Base-by-base conservation (phyloP, 1,139 yeast genomes). In the Pneumocystis jirovecii region DNA sequence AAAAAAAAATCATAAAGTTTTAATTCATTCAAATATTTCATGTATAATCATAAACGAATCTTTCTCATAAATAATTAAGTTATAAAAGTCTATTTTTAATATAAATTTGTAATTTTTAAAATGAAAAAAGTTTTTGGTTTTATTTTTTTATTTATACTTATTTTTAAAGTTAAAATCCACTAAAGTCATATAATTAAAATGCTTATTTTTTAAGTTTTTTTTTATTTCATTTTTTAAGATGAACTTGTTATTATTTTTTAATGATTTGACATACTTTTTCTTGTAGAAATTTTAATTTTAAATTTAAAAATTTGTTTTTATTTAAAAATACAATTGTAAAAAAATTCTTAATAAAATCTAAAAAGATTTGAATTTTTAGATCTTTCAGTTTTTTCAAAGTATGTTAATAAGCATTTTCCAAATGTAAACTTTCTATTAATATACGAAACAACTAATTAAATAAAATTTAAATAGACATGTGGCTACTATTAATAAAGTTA, bases 1-100 rank as follows among this genome's bases (percentile, higher is more conserved):
- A 82, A 79, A 68, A 82, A 80, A n/a, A 45, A 45, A 44, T 1
- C 2, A 44, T 21, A 45, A 21, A 12, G 21, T 50, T 50, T 50
- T 50, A 25, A 25, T n/a, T n/a, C 25, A 50, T 50, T 3, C 10
- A 50, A 50, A 29, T 50, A 10, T 25, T 40, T 40, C 19, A 40
- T n/a, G n/a, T n/a, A n/a, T n/a, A n/a, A n/a, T n/a, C n/a, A n/a
- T n/a, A n/a, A n/a, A n/a, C n/a, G n/a, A n/a, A n/a, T n/a, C n/a
- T n/a, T n/a, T n/a, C n/a, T n/a, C n/a, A n/a, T n/a, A n/a, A n/a
- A n/a, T n/a, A n/a, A n/a, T n/a, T n/a, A n/a, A n/a, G n/a, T n/a
- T n/a, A n/a, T n/a, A n/a, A n/a, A n/a, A n/a, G n/a, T n/a, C n/a
- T n/a, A n/a, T n/a, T n/a, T n/a, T n/a, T n/a, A n/a, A n/a, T n/a